These are phyloP conservation scores for Ampelomyces quisqualis DNA, from an alignment of 2,329 filamentous ascomycete genomes.

Conservation along the genomic window DNA sequence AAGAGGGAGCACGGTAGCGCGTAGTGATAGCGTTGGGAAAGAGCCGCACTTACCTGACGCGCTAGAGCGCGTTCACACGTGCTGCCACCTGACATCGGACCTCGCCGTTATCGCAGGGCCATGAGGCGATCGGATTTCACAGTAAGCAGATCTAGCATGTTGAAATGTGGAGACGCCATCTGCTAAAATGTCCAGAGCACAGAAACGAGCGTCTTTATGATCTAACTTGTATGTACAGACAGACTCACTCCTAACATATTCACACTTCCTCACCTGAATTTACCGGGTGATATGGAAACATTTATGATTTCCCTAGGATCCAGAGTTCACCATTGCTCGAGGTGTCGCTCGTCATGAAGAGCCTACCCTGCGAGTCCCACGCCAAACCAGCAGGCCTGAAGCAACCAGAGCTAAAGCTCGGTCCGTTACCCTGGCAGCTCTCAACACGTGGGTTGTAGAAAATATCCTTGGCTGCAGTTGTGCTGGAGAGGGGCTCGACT, in stretches of 20 bases:
- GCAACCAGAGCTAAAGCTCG: constrained; percentile 47
- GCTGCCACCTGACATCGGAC: no score
- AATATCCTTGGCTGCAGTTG: constrained; percentile 53
- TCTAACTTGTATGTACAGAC: background rate
- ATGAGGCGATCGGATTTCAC: no score
- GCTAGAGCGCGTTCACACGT: no score
- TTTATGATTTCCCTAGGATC: constrained; percentile 34
- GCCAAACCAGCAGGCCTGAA: constrained; percentile 63
- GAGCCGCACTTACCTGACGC: no score
- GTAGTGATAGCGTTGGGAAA: no score
- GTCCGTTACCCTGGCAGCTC: constrained; percentile 51
- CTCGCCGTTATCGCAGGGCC: no score
- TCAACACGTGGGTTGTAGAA: constrained; percentile 56
- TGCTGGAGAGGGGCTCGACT: constrained; percentile 49
- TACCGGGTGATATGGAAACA: background rate
- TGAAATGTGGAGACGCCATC: no score
- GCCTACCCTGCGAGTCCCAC: constrained; percentile 50
- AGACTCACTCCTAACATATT: background rate
- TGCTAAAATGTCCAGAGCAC: no score
- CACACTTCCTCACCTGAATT: background rate
- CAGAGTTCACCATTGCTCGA: constrained; percentile 34
- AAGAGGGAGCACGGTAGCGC: no score
- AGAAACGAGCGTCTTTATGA: no score
- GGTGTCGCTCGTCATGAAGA: constrained; percentile 56
- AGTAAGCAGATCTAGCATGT: no score